Conservation (phyloP, 352 stramenopile genomes). For the Globisporangium alternatum region DNA sequence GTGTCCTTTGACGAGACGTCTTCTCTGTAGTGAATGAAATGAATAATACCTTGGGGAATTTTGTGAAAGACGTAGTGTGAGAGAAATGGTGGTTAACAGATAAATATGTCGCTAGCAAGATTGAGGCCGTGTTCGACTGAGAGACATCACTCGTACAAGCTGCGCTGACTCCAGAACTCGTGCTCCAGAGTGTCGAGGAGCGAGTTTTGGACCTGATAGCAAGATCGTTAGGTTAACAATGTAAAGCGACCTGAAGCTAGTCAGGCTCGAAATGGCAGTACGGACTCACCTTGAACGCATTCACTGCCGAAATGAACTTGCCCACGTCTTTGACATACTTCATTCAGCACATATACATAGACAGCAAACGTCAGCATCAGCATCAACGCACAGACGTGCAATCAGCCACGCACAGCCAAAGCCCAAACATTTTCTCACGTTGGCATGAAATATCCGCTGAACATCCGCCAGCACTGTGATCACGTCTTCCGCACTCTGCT, state of each 20-base stretch:
- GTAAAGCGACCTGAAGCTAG: not conserved
- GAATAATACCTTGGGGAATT: not conserved
- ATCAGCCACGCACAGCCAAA: not conserved
- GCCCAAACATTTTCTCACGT: not conserved
- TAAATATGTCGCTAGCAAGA: conserved; percentile 2
- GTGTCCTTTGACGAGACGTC: conserved; percentile 64
- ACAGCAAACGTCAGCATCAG: not conserved
- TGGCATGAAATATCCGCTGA: not conserved
- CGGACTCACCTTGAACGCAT: conserved; percentile 31
- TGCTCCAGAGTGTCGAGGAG: conserved; percentile 38
- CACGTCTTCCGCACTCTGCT: conserved; percentile 8
- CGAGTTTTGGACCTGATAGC: conserved; percentile 30
- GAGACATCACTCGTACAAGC: conserved; percentile 27
- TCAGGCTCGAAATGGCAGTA: not conserved
- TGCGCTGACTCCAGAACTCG: conserved; percentile 48
- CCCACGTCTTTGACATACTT: conserved; percentile 34
- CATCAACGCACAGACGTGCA: not conserved
- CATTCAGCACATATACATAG: not conserved
- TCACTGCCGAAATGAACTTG: conserved; percentile 32
- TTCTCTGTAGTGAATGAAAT: not conserved
- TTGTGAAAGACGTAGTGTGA: too few species aligned
- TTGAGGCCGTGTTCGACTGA: not conserved
- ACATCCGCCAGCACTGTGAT: conserved; percentile 1
- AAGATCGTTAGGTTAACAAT: not conserved
- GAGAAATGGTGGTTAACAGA: not conserved